These are phyloP conservation scores for Botryotinia convoluta DNA, from an alignment of 2,329 filamentous ascomycete genomes.

Conservation along the genomic window DNA sequence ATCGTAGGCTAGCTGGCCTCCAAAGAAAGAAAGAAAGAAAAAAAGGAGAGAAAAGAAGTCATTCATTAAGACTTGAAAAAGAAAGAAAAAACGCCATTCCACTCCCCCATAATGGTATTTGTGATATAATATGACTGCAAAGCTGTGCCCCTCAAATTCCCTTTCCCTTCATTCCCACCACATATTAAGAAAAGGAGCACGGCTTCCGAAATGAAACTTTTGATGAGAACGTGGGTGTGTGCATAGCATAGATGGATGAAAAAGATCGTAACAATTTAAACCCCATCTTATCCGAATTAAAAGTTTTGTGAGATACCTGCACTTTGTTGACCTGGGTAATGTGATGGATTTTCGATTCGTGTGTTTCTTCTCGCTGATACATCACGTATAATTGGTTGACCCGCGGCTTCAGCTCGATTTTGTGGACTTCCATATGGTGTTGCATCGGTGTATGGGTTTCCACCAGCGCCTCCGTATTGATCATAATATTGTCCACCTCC, in stretches of 20 bases:
- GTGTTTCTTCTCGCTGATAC: slow-evolving; percentile 91
- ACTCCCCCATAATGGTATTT: slow-evolving; percentile 32
- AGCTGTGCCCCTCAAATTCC: slow-evolving; percentile 18
- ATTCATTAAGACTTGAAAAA: slow-evolving; percentile 1
- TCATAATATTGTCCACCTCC: slow-evolving; percentile 47
- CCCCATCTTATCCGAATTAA: slow-evolving; percentile 44
- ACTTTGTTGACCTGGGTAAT: slow-evolving; percentile 81
- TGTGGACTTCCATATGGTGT: slow-evolving; percentile 37
- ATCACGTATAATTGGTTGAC: slow-evolving; percentile 84
- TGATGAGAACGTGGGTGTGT: slow-evolving; percentile 14
- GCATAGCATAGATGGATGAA: slow-evolving; percentile 9
- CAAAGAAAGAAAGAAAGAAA: slow-evolving; percentile 1
- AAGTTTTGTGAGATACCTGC: slow-evolving; percentile 98
- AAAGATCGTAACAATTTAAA: background rate
- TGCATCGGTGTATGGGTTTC: slow-evolving; percentile 55
- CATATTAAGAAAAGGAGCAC: slow-evolving; percentile 15
- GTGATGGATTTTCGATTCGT: slow-evolving; percentile 84
- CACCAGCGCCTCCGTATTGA: slow-evolving; percentile 50
- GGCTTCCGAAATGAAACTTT: slow-evolving; percentile 26
- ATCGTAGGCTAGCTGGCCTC: slow-evolving; percentile 1
- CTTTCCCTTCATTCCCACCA: slow-evolving; percentile 20
- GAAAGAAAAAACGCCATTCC: slow-evolving; percentile 10
- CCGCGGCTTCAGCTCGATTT: slow-evolving; percentile 45
- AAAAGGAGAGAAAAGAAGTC: background rate
- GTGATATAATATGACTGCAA: slow-evolving; percentile 33